Evolutionary conservation across 352 stramenopile species (phyloP).

Genomic region (Globisporangium irregulare): DNA sequence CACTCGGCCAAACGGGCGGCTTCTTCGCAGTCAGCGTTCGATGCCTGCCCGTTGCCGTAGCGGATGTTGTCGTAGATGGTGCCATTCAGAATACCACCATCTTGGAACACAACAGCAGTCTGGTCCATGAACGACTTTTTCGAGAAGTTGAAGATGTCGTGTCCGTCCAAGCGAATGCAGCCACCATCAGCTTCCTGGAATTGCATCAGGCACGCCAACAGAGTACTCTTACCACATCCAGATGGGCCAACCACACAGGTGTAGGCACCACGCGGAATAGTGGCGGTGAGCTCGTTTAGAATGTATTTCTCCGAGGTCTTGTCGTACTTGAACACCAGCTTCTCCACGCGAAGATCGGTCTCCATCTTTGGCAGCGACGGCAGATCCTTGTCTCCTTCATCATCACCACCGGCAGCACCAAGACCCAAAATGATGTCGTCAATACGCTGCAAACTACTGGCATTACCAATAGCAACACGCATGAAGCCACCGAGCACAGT

Average conservation of each 20-base stretch:
- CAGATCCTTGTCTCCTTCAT: slow-evolving; percentile 63
- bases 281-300: slow-evolving; percentile 67
- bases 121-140: slow-evolving; percentile 88
- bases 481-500: slow-evolving; percentile 86
- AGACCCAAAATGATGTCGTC: slow-evolving; percentile 83
- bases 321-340: slow-evolving; percentile 87
- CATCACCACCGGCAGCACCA: slow-evolving; percentile 26
- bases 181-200: slow-evolving; percentile 82
- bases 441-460: slow-evolving; percentile 82
- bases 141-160: slow-evolving; percentile 86
- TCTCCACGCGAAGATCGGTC: slow-evolving; percentile 71
- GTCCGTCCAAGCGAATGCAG: slow-evolving; percentile 74
- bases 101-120: slow-evolving; percentile 84
- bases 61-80: slow-evolving; percentile 89
- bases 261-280: slow-evolving; percentile 77
- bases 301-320: slow-evolving; percentile 82
- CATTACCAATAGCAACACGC: slow-evolving; percentile 86
- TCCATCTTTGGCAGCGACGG: slow-evolving; percentile 81
- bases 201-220: slow-evolving; percentile 86
- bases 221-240: slow-evolving; percentile 86
- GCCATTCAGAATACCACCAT: slow-evolving; percentile 84
- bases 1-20: slow-evolving; percentile 78
- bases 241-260: slow-evolving; percentile 84
- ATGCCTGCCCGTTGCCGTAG: slow-evolving; percentile 71
- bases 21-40: slow-evolving; percentile 79